These are phyloP conservation scores for Pythium vanterpoolii DNA, from an alignment of 352 stramenopile species.

Conservation along the genomic window DNA sequence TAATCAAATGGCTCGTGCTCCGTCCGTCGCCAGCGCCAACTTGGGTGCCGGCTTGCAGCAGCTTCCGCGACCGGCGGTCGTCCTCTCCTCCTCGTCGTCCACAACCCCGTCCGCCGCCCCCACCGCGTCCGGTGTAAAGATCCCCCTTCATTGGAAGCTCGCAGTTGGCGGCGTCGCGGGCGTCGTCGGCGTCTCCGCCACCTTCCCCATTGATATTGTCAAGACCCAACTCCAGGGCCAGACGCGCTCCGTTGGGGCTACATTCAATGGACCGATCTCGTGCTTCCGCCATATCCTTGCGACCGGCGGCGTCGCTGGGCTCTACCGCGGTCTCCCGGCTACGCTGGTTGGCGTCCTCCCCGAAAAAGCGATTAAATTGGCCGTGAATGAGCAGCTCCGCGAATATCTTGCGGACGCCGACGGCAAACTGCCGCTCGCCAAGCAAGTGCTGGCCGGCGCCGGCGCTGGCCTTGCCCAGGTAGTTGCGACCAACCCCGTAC, in stretches of 20 bases:
- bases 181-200: conserved; percentile 73
- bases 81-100: conserved; percentile 1
- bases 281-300: conserved; percentile 71
- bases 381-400: conserved; percentile 89
- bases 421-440: conserved; percentile 50
- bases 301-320: conserved; percentile 58
- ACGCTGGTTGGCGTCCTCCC: conserved; percentile 83
- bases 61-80: conserved; percentile 20
- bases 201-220: conserved; percentile 92
- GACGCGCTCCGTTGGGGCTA: conserved; percentile 34
- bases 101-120: not conserved
- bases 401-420: conserved; percentile 62
- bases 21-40: conserved; percentile 14
- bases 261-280: conserved; percentile 62
- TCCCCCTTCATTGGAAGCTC: conserved; percentile 84
- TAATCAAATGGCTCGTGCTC: conserved; percentile 10
- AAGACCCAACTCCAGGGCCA: conserved; percentile 91
- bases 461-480: conserved; percentile 80
- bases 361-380: conserved; percentile 91
- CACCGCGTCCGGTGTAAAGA: conserved; percentile 16
- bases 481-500: conserved; percentile 82
- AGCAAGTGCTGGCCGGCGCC: conserved; percentile 65
- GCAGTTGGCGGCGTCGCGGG: conserved; percentile 82
- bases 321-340: conserved; percentile 75
- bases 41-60: conserved; percentile 9